Evolutionary conservation across 805 yeast species (phyloP).

Genomic region (Novakomyces olei): DNA sequence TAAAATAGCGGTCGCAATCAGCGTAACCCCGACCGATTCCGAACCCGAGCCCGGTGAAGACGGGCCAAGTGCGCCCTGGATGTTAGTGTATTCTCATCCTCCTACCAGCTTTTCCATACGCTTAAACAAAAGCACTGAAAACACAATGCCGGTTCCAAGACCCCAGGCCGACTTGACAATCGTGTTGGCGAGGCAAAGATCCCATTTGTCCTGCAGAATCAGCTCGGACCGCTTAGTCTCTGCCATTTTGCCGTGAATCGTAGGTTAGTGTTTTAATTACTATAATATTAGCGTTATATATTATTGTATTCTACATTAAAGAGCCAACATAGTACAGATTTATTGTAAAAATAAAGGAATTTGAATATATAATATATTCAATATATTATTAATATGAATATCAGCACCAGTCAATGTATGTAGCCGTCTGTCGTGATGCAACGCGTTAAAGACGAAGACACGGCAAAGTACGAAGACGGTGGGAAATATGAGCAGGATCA

Average conservation of each 20-base stretch:
- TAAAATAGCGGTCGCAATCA: conserved; percentile 96
- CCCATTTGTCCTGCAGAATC: no score
- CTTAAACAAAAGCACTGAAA: conserved; percentile 71
- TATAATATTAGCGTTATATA: no score
- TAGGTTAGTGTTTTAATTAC: no score
- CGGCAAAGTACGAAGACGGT: conserved; percentile 15
- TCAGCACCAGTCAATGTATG: no score
- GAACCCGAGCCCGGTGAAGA: conserved; percentile 91
- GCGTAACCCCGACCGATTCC: conserved; percentile 96
- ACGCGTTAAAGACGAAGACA: conserved; percentile 4
- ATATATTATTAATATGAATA: no score
- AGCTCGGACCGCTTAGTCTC: no score
- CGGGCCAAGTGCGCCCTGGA: conserved; percentile 66
- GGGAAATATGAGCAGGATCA: conserved; percentile 4
- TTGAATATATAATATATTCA: no score
- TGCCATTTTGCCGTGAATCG: no score
- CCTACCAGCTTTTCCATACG: conserved; percentile 21
- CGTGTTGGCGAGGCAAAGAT: conserved; percentile 81
- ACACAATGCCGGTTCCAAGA: conserved; percentile 85
- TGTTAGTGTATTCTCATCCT: neutral
- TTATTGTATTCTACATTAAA: no score
- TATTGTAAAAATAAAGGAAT: no score
- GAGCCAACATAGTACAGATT: no score
- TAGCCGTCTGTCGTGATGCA: no score
- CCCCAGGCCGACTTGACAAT: conserved; percentile 91